These are phyloP conservation scores for Pyrrhoderma lamaoense DNA, from an alignment of 1,284 basidiomycete genomes.

Conservation along the genomic window DNA sequence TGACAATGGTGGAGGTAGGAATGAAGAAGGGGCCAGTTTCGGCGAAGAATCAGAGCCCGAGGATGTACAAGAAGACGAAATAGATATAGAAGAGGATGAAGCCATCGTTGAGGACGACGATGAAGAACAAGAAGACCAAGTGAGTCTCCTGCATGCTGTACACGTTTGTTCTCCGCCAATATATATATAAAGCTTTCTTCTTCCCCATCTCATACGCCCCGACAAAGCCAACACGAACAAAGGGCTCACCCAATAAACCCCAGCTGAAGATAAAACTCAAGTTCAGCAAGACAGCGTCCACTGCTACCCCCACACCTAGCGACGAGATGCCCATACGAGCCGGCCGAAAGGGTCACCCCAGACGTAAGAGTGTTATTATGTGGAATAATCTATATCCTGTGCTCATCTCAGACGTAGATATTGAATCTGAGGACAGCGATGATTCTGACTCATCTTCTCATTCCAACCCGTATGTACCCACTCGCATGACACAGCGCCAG, in stretches of 20 bases:
- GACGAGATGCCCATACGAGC: conserved; percentile 24
- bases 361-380: conserved; percentile 19
- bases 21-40: conserved; percentile 20
- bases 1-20: conserved; percentile 21
- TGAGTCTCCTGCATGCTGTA: conserved; percentile 11
- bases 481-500: conserved; percentile 60
- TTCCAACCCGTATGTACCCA: conserved; percentile 28
- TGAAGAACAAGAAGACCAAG: conserved; percentile 24
- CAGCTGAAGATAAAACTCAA: conserved; percentile 62
- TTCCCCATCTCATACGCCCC: conserved; percentile 10
- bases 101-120: conserved; percentile 27
- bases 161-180: too few relatives aligned
- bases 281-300: conserved; percentile 35
- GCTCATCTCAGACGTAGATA: conserved; percentile 40
- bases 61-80: conserved; percentile 28
- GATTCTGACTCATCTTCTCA: conserved; percentile 28
- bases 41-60: conserved; percentile 29
- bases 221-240: conserved; percentile 10
- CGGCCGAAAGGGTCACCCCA: conserved; percentile 21
- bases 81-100: conserved; percentile 23
- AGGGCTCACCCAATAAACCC: conserved; percentile 25
- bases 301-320: conserved; percentile 33
- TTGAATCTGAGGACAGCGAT: conserved; percentile 42
- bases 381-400: background rate
- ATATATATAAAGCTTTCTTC: conserved; percentile 4